These are phyloP conservation scores for Starmerella stigmatis DNA, from an alignment of 805 yeast species.

Conservation along the genomic window DNA sequence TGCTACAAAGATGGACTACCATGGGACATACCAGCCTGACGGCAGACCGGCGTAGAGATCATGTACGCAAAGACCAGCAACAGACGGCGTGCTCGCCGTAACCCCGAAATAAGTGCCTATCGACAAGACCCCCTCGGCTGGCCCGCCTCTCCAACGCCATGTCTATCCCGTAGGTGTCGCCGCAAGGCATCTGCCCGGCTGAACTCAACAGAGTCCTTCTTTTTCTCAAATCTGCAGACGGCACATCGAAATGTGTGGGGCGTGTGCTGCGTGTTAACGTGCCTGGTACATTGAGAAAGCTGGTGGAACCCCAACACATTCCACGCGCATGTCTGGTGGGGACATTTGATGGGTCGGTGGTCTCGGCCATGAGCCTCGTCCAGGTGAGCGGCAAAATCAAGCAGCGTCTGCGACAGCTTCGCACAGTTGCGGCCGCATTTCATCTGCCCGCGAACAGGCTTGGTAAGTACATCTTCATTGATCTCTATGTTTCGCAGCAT, in stretches of 20 bases:
- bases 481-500: not conserved
- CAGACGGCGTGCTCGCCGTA: too few species aligned
- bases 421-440: constrained; percentile 1
- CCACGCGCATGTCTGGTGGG: constrained; percentile 14
- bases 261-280: constrained; percentile 10
- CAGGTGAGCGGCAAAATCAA: constrained; percentile 12
- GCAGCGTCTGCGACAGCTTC: not conserved
- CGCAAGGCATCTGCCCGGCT: constrained; percentile 10
- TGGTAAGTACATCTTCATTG: not conserved
- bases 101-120: not conserved
- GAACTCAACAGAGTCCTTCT: not conserved
- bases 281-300: constrained; percentile 10
- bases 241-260: not conserved
- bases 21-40: too few species aligned
- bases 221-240: constrained; percentile 1
- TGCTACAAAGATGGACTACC: too few species aligned
- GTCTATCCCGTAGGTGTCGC: constrained; percentile 5
- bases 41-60: too few species aligned
- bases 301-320: constrained; percentile 17
- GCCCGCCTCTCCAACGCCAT: not conserved
- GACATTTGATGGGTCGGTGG: constrained; percentile 14
- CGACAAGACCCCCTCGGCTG: not conserved
- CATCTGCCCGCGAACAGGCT: not conserved
- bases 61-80: too few species aligned
- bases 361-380: constrained; percentile 10